These are phyloP conservation scores for Skeletonema menzelii DNA, from an alignment of 108 stramenopile species.

Conservation along the genomic window DNA sequence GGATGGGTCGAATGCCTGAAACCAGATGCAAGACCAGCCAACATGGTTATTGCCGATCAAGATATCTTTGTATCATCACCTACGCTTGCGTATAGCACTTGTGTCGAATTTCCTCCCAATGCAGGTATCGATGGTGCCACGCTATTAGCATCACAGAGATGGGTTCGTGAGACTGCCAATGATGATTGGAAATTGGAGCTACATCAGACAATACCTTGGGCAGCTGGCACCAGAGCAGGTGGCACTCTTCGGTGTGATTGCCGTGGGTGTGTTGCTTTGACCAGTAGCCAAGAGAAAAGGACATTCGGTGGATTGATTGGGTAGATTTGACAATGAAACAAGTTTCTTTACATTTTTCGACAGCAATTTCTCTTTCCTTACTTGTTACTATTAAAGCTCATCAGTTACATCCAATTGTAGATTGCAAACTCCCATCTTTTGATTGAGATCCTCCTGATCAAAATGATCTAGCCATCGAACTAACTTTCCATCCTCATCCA, in stretches of 20 bases:
- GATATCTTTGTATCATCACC: slow-evolving; percentile 60
- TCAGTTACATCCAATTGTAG: not conserved
- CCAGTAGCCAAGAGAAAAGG: slow-evolving; percentile 46
- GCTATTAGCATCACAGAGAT: slow-evolving; percentile 72
- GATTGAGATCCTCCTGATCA: slow-evolving; percentile 7
- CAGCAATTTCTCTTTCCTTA: no score
- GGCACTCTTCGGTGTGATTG: slow-evolving; percentile 78
- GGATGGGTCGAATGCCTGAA: slow-evolving; percentile 64
- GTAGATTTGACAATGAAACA: not conserved
- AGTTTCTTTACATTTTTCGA: no score
- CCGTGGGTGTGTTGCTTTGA: slow-evolving; percentile 82
- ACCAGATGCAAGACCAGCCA: slow-evolving; percentile 69
- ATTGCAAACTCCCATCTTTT: slow-evolving; percentile 11
- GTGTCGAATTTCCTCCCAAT: slow-evolving; percentile 71
- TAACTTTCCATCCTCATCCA: slow-evolving; percentile 4
- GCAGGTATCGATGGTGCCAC: slow-evolving; percentile 56
- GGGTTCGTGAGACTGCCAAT: slow-evolving; percentile 36
- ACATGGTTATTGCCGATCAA: slow-evolving; percentile 66
- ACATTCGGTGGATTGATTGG: slow-evolving; percentile 76
- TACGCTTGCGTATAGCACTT: slow-evolving; percentile 66
- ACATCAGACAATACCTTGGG: slow-evolving; percentile 87
- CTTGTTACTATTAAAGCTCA: slow-evolving; percentile 4
- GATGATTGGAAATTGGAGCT: slow-evolving; percentile 71
- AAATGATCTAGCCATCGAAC: not conserved
- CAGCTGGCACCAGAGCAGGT: slow-evolving; percentile 57